Base-by-base conservation (phyloP, 2,329 filamentous ascomycete species). In the Diaporthe eres region DNA sequence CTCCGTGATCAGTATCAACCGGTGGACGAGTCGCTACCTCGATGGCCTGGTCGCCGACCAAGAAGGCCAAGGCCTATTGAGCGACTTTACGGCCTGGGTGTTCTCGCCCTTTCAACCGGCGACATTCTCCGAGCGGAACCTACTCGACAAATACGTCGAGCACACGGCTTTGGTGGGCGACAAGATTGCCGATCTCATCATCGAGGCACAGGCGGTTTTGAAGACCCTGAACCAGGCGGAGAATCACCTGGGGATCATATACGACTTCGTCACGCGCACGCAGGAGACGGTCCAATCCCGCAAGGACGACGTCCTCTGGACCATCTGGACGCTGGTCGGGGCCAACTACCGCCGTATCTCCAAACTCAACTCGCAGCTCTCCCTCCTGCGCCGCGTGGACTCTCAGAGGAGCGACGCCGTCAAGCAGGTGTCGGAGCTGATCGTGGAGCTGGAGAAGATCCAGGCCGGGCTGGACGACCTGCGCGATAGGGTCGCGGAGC, bases 371-470 rank as follows among this genome's bases (percentile, higher is more conserved):
- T 85, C 87, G 34, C 92, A 95, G 80, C 87, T 96, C 9, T 82
- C 84, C 3, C 87, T 96, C 6, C 87, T 97, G 15, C 83, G 86
- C 1, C 88, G 92, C 76, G 92, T 97, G n/a, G 88, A 90, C 34
- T 80, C 81, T 8, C 94, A 96, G 84, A 89, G 94, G 37, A 88
- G 88, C 63, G 86, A 87, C 7, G 94, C 94, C 0, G 90, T 93
- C 72, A 86, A 86, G 22, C 94, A 95, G 81, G 90, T 97, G n/a
- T 89, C 86, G 22, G 88, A 88, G 2, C 92, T 95, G 0, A 86
- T 97, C 22, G 85, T 95, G 57, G 94, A 95, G 80, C 87, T 97
- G 49, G 90, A 94, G 82, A 90, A 90, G 74, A 96, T 97, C 77
- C 90, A 92, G 79, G 89, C 91, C 2, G 91, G 92, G 60, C 85